A percentile compares a stretch with the other conserved stretches of the same genome.
Conservation (phyloP, 2,329 filamentous ascomycete genomes). For the Hirsutella thompsonii region DNA sequence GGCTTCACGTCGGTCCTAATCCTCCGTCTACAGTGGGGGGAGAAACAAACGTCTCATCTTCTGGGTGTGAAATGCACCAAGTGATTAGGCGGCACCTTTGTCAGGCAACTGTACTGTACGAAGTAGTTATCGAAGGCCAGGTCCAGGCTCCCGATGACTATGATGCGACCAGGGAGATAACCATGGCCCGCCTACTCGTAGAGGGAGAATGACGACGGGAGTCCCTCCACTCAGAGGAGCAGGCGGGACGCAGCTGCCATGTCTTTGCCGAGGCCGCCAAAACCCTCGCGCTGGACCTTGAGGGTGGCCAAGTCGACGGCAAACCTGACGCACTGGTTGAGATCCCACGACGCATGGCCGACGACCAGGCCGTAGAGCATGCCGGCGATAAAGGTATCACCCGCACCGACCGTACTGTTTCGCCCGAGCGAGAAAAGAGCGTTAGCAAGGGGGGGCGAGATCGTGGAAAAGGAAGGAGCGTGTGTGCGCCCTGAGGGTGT, state of each 20-base stretch:
- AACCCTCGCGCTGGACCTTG: constrained; percentile 57
- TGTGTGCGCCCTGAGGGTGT: neutral
- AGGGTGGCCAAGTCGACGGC: constrained; percentile 53
- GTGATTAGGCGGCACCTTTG: no score
- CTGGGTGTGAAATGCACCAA: no score
- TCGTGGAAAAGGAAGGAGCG: neutral
- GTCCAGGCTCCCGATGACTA: no score
- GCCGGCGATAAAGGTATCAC: constrained; percentile 64
- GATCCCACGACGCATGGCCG: constrained; percentile 33
- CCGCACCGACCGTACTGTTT: constrained; percentile 54
- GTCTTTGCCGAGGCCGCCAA: constrained; percentile 34
- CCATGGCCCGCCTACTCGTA: no score
- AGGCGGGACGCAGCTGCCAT: constrained; percentile 5
- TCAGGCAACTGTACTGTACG: no score
- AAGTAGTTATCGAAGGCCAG: no score
- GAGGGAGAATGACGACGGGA: neutral
- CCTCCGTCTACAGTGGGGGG: no score
- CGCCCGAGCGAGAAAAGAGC: neutral
- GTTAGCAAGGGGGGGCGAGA: neutral
- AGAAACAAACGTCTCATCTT: no score
- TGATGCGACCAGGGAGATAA: neutral
- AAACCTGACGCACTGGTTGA: constrained; percentile 38
- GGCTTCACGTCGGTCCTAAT: no score
- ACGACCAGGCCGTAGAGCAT: constrained; percentile 50
- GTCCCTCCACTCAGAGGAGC: neutral